These are phyloP conservation scores for Termitomyces sp. DNA, from an alignment of 768 basidiomycete species.

Conservation along the genomic window DNA sequence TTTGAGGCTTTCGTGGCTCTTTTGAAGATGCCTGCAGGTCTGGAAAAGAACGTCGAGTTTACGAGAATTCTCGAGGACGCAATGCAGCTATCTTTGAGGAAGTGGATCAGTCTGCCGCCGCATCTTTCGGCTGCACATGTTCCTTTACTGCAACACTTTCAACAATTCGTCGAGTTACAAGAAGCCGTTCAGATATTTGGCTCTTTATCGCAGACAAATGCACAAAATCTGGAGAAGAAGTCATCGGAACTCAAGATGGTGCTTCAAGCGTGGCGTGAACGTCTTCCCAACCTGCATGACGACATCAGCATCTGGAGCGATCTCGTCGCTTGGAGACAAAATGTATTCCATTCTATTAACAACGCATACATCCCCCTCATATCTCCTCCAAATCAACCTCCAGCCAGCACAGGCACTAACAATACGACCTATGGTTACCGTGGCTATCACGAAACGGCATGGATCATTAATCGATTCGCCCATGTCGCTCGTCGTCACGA, in stretches of 20 bases:
- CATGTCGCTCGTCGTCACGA: constrained; percentile 98
- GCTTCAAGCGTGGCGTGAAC: constrained; percentile 94
- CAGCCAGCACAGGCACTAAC: constrained; percentile 38
- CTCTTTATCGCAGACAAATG: constrained; percentile 80
- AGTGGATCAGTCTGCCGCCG: constrained; percentile 88
- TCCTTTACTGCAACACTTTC: constrained; percentile 94
- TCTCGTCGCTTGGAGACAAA: constrained; percentile 98
- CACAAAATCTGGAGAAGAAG: constrained; percentile 88
- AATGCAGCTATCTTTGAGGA: constrained; percentile 92
- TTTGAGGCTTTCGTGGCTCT: constrained; percentile 94
- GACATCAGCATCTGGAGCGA: constrained; percentile 99
- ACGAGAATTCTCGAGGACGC: constrained; percentile 88
- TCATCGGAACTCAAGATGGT: constrained; percentile 95
- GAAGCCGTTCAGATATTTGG: constrained; percentile 95
- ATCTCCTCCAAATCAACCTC: constrained; percentile 44
- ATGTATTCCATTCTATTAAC: constrained; percentile 96
- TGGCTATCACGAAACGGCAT: constrained; percentile 98
- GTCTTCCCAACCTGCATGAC: constrained; percentile 91
- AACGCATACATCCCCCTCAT: constrained; percentile 94
- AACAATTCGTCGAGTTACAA: constrained; percentile 96
- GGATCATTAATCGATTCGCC: constrained; percentile 99
- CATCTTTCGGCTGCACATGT: constrained; percentile 90
- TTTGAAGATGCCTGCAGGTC: constrained; percentile 73
- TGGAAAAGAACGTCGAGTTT: constrained; percentile 87
- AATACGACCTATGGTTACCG: constrained; percentile 86